These are phyloP conservation scores for Chaetomium cochliodes DNA, from an alignment of 495 filamentous ascomycete genomes.

Conservation along the genomic window DNA sequence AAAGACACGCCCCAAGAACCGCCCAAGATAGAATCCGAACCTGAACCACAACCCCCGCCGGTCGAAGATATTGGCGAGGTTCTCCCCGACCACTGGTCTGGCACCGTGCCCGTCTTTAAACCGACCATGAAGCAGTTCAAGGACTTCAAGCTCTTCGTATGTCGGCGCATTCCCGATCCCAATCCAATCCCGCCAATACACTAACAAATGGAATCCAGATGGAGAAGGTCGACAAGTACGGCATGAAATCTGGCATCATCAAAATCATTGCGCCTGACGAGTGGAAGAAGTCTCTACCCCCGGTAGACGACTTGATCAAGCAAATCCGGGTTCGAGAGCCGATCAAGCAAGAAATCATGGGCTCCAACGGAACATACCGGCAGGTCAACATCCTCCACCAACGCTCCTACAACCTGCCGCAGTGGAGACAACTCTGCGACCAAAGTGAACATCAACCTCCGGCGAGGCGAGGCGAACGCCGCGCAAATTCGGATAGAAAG, in stretches of 20 bases:
- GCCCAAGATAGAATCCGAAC: conserved; percentile 16
- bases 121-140: conserved; percentile 93
- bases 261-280: conserved; percentile 93
- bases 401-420: conserved; percentile 90
- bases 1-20: neutral
- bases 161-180: conserved; percentile 25
- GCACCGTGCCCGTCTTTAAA: conserved; percentile 89
- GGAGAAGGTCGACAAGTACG: conserved; percentile 84
- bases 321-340: conserved; percentile 91
- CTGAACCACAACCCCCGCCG: conserved; percentile 29
- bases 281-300: conserved; percentile 79
- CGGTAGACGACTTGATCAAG: conserved; percentile 82
- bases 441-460: conserved; percentile 95
- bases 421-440: conserved; percentile 89
- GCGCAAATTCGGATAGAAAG: conserved; percentile 68
- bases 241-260: conserved; percentile 94
- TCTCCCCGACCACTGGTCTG: conserved; percentile 83
- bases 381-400: conserved; percentile 96
- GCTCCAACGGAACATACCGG: conserved; percentile 87
- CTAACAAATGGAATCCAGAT: conserved; percentile 48
- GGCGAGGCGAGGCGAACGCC: conserved; percentile 85
- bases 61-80: conserved; percentile 64
- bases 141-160: conserved; percentile 79
- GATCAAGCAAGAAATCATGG: conserved; percentile 96
- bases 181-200: neutral